These are phyloP conservation scores for Jatropha curcas DNA, from an alignment of 345 rosid genomes.

Conservation along the genomic window DNA sequence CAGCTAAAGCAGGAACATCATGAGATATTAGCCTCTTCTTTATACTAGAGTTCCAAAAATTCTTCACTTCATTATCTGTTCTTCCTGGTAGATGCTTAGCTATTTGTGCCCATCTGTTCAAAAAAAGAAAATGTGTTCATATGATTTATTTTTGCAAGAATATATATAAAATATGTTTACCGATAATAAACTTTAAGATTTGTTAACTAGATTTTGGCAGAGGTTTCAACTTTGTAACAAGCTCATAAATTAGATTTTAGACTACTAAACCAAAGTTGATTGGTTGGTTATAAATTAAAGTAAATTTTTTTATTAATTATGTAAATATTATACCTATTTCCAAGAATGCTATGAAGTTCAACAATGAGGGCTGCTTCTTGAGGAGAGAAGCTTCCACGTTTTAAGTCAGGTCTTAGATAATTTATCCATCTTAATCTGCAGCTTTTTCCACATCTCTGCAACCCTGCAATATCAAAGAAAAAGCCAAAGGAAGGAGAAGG, in stretches of 20 bases:
- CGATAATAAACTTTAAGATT: too few species aligned
- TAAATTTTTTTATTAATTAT: too few species aligned
- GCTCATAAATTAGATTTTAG: too few species aligned
- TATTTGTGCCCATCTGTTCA: slow-evolving; percentile 39
- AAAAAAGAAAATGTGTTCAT: too few species aligned
- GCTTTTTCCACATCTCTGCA: slow-evolving; percentile 97
- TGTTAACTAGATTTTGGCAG: too few species aligned
- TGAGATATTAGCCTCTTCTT: slow-evolving; percentile 35
- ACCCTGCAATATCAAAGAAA: slow-evolving; percentile 48
- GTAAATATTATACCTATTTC: slow-evolving; percentile 60
- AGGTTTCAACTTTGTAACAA: too few species aligned
- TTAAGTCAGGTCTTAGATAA: slow-evolving; percentile 87
- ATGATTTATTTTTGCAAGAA: too few species aligned
- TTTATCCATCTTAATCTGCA: slow-evolving; percentile 98
- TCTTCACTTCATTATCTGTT: slow-evolving; percentile 40
- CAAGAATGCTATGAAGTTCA: slow-evolving; percentile 90
- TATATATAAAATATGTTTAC: too few species aligned
- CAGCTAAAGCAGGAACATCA: slow-evolving; percentile 38
- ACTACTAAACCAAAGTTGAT: too few species aligned
- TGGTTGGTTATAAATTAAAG: too few species aligned
- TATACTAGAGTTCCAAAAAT: slow-evolving; percentile 39
- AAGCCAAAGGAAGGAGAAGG: neutral
- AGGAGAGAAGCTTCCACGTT: slow-evolving; percentile 95
- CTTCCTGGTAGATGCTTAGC: slow-evolving; percentile 38
- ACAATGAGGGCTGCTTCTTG: slow-evolving; percentile 92